phyloP scores from a whole-genome alignment of 495 filamentous ascomycete species.

The Thermochaetoides thermophila region DNA sequence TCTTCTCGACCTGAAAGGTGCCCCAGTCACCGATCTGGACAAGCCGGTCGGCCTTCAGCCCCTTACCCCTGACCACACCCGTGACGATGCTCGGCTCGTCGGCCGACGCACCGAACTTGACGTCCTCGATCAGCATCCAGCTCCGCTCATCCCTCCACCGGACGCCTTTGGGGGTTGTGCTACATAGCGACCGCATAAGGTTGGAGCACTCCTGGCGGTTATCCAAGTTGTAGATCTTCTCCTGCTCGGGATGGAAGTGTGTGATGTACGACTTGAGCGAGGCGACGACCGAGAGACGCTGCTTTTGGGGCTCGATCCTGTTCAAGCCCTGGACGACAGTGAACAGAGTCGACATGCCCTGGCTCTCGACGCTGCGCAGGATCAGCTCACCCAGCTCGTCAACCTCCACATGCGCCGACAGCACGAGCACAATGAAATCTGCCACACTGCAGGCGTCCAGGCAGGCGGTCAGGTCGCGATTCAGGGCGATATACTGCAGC shows the following conservation, averaged over 20 bases:
- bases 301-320: conserved; percentile 61
- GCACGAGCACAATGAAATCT: conserved; percentile 74
- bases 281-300: conserved; percentile 52
- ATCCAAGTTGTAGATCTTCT: conserved; percentile 76
- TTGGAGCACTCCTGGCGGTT: conserved; percentile 80
- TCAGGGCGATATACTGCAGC: conserved; percentile 63
- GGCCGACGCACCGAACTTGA: conserved; percentile 48
- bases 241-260: conserved; percentile 80
- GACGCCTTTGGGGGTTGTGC: conserved; percentile 77
- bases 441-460: conserved; percentile 79
- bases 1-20: conserved; percentile 84
- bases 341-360: conserved; percentile 79
- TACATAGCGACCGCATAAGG: conserved; percentile 78
- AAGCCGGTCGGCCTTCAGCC: conserved; percentile 75
- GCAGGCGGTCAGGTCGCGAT: conserved; percentile 53
- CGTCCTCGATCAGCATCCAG: conserved; percentile 82
- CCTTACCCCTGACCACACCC: conserved; percentile 73
- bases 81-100: conserved; percentile 53
- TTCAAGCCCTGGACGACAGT: conserved; percentile 68
- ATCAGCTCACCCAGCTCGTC: conserved; percentile 69
- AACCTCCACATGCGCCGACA: conserved; percentile 70
- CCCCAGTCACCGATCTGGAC: conserved; percentile 91
- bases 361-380: conserved; percentile 72
- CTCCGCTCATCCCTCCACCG: conserved; percentile 86
- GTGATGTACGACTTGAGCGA: conserved; percentile 82